Base-by-base conservation (phyloP, 345 rosid genomes). In the Hypericum androsaemum region DNA sequence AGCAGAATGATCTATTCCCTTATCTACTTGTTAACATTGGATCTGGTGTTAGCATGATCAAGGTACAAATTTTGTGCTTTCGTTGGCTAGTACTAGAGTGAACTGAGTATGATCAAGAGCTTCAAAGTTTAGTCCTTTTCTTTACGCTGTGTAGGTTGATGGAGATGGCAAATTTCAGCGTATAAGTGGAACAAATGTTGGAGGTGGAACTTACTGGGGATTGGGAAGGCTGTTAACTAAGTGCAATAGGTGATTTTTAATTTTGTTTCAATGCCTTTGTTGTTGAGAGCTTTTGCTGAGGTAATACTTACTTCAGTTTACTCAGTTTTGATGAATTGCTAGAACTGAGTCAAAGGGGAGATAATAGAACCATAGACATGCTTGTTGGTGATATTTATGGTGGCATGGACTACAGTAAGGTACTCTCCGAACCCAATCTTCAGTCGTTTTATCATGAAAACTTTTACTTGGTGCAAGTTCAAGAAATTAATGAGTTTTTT, bases 121-220 rank as follows among this genome's bases (percentile, higher is more conserved):
- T 57, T 35, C 56, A 46, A 43, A 51, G 0, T 41, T 10, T 47
- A 37, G 59, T 28, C 17, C 49, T 57, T 3, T 41, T 32, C 8
- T 37, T 52, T 67, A 62, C 56, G 15, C 22, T 43, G 51, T 56
- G 60, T 63, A 89, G 97, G 95, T 89, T 65, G 97, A 90, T 53
- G 96, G 95, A 39, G 98, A 90, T 58, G 96, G 98, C n/a, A 88
- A 88, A 64, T 90, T 84, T 69, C 64, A 90, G 76, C 87, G 96
- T 53, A 95, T 90, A 56, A 90, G 98, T 40, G 96, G 98, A 40
- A 90, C 98, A 53, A 90, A 90, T 77, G 96, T 87, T 55, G 98
- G 98, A 12, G 98, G 98, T 70, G 98, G 98, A 62, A 87, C 98
- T 49, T 90, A 87, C 42, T 90, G 95, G 95, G 98, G 98, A 56